Evolutionary conservation across 176 grass and related monocot species (phyloP).

Genomic region (Elymus sibiricus): DNA sequence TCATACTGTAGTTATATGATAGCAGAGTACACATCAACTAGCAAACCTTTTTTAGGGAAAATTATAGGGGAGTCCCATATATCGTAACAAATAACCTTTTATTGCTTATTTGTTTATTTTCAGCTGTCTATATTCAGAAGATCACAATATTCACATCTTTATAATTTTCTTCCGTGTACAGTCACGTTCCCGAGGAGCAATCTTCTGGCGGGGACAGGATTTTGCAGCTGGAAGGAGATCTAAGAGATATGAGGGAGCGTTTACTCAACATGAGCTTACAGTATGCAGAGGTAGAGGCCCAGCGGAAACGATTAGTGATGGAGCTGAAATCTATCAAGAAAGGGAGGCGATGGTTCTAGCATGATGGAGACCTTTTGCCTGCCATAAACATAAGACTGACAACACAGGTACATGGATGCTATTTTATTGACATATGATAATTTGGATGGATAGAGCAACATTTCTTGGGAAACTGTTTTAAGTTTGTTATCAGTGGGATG

Average conservation of each 20-base stretch:
- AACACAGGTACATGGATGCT: constrained; percentile 31
- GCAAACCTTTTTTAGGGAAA: too few relatives aligned
- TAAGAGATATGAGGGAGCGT: constrained; percentile 86
- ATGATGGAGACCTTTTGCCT: constrained; percentile 18
- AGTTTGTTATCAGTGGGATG: neutral
- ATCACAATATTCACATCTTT: neutral
- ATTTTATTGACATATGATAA: constrained; percentile 22
- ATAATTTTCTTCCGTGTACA: neutral
- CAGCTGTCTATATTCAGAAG: neutral
- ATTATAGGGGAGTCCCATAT: too few relatives aligned
- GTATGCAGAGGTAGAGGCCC: constrained; percentile 88
- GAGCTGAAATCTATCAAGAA: constrained; percentile 78
- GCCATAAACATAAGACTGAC: constrained; percentile 23
- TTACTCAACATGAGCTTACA: constrained; percentile 83
- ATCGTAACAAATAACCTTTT: neutral
- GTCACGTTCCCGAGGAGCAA: constrained; percentile 2
- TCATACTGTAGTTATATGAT: too few relatives aligned
- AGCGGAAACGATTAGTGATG: constrained; percentile 81
- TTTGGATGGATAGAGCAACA: neutral
- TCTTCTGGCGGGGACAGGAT: constrained; percentile 32
- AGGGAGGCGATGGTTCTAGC: constrained; percentile 69
- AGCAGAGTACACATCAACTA: too few relatives aligned
- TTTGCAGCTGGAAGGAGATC: constrained; percentile 71
- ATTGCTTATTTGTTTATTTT: neutral
- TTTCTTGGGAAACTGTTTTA: neutral